These are phyloP conservation scores for Berkeleyomyces basicola DNA, from an alignment of 2,329 filamentous ascomycete genomes.

Conservation along the genomic window DNA sequence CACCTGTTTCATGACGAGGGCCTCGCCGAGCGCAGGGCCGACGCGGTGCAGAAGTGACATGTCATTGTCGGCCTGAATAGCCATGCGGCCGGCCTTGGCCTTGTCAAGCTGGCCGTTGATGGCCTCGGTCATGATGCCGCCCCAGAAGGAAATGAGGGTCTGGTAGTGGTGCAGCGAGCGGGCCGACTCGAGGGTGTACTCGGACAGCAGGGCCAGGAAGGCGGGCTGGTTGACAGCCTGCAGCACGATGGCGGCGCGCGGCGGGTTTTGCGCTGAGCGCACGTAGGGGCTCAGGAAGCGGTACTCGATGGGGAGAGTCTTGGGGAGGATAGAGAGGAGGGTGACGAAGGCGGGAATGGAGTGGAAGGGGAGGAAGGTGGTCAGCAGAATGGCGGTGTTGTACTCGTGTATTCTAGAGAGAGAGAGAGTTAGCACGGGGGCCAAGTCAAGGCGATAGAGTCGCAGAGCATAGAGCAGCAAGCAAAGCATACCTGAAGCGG, in stretches of 20 bases:
- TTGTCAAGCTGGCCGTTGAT: constrained; percentile 68
- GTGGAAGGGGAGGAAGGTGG: constrained; percentile 88
- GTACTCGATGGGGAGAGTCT: constrained; percentile 56
- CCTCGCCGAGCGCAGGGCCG: constrained; percentile 58
- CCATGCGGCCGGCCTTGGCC: constrained; percentile 55
- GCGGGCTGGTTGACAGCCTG: constrained; percentile 62
- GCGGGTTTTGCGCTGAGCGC: constrained; percentile 55
- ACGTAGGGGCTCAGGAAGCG: constrained; percentile 79
- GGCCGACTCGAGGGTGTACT: constrained; percentile 61
- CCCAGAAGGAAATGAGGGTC: constrained; percentile 77
- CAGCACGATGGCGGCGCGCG: constrained; percentile 67
- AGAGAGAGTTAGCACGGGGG: background rate
- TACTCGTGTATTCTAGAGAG: constrained; percentile 64
- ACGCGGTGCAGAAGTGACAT: constrained; percentile 55
- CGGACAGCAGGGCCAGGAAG: constrained; percentile 62
- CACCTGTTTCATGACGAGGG: constrained; percentile 56
- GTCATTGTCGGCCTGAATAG: constrained; percentile 63
- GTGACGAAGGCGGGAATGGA: constrained; percentile 70
- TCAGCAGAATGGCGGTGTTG: constrained; percentile 61
- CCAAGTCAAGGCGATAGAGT: background rate
- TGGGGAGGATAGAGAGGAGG: constrained; percentile 70
- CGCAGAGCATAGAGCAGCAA: background rate
- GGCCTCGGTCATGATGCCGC: constrained; percentile 70
- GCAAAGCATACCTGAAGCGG: constrained; percentile 56
- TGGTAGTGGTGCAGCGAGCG: constrained; percentile 57